Conservation (phyloP, 805 yeast genomes). For the Lipomyces kockii region DNA sequence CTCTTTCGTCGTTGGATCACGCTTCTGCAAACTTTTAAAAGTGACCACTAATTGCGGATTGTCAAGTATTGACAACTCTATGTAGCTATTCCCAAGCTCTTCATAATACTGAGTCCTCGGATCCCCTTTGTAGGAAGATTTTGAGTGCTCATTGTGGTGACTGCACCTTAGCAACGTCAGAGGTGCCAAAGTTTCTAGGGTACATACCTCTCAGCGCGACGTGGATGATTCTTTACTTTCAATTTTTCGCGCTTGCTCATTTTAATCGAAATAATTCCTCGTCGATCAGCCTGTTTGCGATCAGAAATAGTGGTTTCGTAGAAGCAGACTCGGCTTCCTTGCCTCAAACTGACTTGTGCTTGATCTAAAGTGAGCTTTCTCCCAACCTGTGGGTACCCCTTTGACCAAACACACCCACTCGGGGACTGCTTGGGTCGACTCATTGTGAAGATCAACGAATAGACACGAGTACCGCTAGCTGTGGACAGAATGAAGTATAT, state of each 20-base stretch:
- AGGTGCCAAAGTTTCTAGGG: neutral
- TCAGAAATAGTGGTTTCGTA: neutral
- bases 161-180: neutral
- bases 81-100: neutral
- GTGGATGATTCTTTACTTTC: slow-evolving; percentile 25
- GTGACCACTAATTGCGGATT: slow-evolving; percentile 60
- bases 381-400: too few relatives aligned
- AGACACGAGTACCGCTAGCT: neutral
- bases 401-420: too few relatives aligned
- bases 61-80: slow-evolving; percentile 34
- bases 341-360: too few relatives aligned
- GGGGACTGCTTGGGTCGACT: too few relatives aligned
- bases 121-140: neutral
- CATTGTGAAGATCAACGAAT: neutral
- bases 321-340: too few relatives aligned
- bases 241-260: slow-evolving; percentile 31
- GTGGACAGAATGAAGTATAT: slow-evolving; percentile 33
- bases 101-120: slow-evolving; percentile 5
- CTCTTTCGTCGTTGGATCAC: slow-evolving; percentile 84
- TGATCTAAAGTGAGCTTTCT: too few relatives aligned
- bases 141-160: neutral
- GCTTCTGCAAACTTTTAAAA: slow-evolving; percentile 77
- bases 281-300: neutral
- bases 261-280: neutral
- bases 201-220: slow-evolving; percentile 16